Evolutionary conservation across 441 rosid genomes (phyloP).

Genomic region (Corymbia calophylla): DNA sequence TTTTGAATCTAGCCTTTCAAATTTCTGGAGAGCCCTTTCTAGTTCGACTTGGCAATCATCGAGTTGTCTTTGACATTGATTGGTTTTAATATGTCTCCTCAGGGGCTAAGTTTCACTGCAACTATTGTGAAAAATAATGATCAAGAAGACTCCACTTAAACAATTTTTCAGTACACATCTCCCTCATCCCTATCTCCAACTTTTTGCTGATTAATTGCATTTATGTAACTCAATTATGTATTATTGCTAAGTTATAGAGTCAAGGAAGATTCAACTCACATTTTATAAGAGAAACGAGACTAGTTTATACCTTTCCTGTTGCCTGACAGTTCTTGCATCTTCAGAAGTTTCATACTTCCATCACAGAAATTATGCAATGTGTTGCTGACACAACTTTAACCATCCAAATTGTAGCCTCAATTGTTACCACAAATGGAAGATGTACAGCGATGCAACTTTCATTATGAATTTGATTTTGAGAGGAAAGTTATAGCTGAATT

Average conservation of each 20-base stretch:
- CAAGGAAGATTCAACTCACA: neutral
- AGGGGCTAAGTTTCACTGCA: neutral
- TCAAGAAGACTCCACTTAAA: neutral
- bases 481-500: slow-evolving; percentile 64
- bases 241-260: neutral
- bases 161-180: neutral
- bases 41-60: fast-evolving
- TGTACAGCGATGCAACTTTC: slow-evolving; percentile 74
- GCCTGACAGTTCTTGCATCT: neutral
- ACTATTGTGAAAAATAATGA: neutral
- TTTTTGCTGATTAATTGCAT: neutral
- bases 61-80: neutral
- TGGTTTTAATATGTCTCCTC: neutral
- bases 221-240: neutral
- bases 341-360: neutral
- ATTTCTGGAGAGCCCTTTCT: neutral
- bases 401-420: slow-evolving; percentile 50
- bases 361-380: neutral
- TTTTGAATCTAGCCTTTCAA: neutral
- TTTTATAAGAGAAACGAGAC: neutral
- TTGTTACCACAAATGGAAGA: slow-evolving; percentile 55
- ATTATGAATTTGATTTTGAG: slow-evolving; percentile 79
- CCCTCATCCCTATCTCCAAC: neutral
- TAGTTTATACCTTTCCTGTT: neutral
- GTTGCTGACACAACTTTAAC: neutral